Evolutionary conservation across 1,284 basidiomycete genomes (phyloP).

Genomic region (Porphyrellus sp.): DNA sequence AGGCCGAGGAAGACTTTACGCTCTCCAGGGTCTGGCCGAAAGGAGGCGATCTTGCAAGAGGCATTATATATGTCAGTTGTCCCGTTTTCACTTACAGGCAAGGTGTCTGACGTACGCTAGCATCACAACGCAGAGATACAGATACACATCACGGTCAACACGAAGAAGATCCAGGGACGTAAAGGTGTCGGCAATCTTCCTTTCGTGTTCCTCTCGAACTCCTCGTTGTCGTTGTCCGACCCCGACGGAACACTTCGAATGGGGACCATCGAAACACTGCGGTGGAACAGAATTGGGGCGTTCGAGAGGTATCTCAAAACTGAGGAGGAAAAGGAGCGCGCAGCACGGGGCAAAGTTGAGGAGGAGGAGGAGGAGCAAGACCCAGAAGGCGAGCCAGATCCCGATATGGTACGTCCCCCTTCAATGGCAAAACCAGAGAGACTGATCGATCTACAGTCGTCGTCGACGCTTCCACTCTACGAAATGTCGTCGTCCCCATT

Average conservation of each 20-base stretch:
- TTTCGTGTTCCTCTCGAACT: conserved; percentile 53
- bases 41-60: conserved; percentile 45
- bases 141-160: conserved; percentile 61
- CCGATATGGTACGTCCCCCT: conserved; percentile 24
- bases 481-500: conserved; percentile 30
- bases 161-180: conserved; percentile 44
- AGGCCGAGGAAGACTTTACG: conserved; percentile 61
- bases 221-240: conserved; percentile 34
- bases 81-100: not conserved
- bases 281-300: conserved; percentile 30
- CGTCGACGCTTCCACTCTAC: conserved; percentile 30
- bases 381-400: conserved; percentile 28
- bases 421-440: not conserved
- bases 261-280: conserved; percentile 23
- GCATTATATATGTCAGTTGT: conserved; percentile 57
- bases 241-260: conserved; percentile 24
- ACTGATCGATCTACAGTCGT: conserved; percentile 22
- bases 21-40: conserved; percentile 55
- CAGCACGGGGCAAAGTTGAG: conserved; percentile 10
- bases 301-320: conserved; percentile 31
- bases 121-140: conserved; percentile 50
- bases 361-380: conserved; percentile 28
- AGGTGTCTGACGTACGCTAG: conserved; percentile 33
- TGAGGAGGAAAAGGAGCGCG: conserved; percentile 29
- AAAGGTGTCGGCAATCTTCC: conserved; percentile 59